Evolutionary conservation across 2,329 filamentous ascomycete genomes (phyloP), one percentile per base, ranked within the genome.

Genomic region (Furcasterigmium sp.): DNA sequence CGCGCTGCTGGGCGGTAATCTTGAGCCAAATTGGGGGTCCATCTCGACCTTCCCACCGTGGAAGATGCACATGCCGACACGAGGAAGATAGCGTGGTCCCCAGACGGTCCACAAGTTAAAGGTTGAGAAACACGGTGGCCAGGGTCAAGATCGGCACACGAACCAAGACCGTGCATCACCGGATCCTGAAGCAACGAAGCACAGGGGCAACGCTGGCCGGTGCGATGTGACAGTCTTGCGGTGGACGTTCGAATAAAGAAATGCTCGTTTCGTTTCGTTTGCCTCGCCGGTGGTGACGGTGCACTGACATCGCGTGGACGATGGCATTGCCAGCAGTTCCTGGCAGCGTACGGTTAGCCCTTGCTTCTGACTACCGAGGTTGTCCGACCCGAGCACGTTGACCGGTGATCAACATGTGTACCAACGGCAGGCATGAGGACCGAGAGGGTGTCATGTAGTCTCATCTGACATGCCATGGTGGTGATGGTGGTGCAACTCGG

Each of bases 1-100:
- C 18, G n/a, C 46, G 45, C 43, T 39, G 45, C 47, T 50, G 43
- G 47, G 46, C 46, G 46, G 41, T 46, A 48, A 50, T 50, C 46
- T 48, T 29, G 19, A 35, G 30, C 35, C 41, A 46, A 45, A 48
- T 42, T 36, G 39, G 39, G 34, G 21, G 23, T 17, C 19, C 39
- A 29, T 35, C n/a, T 35, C 4, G 32, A 17, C 15, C 15, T 35
- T 32, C 10, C 11, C 29, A 32, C 23, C 11, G 23, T 26, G 23
- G 23, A 26, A 7, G n/a, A n/a, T n/a, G n/a, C n/a, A n/a, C n/a
- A n/a, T n/a, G n/a, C n/a, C n/a, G n/a, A n/a, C n/a, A n/a, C n/a
- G n/a, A n/a, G n/a, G n/a, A n/a, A n/a, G n/a, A n/a, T n/a, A n/a
- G n/a, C n/a, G n/a, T n/a, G n/a, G n/a, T n/a, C n/a, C n/a, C n/a